Evolutionary conservation across 768 basidiomycete genomes (phyloP), one percentile per base, ranked within the genome.

Genomic region (Hortiboletus flavorubellus): DNA sequence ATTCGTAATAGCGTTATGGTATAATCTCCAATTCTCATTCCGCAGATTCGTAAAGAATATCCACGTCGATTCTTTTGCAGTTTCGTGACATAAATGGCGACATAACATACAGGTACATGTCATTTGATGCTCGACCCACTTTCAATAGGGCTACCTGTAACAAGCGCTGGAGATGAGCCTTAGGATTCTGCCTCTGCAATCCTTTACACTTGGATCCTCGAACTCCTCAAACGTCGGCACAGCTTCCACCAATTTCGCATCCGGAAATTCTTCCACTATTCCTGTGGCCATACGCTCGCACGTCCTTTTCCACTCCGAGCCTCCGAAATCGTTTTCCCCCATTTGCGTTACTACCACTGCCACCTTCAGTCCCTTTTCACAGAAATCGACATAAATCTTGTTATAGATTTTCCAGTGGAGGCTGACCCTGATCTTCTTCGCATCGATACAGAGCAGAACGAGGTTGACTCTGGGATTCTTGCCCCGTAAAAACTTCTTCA

Each of bases 381-480:
- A 57, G 31, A 68, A 67, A 33, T 63, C 44, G 2, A 35, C 47
- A 30, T 47, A 53, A 41, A 66, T 53, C 54, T 58, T 55, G 53
- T 58, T 43, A 29, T 64, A 67, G 26, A 54, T 58, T 50, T 55
- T 64, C 66, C 66, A 67, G 33, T 59, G 56, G 9, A 40, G 47
- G 4, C 12, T n/a, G 23, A 42, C 46, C 14, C 30, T 52, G 38
- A 59, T 67, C 41, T 67, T 67, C 51, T 39, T 60, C 29, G 53
- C 54, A 5, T 63, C 62, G 30, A 67, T 38, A 23, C 66, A 67
- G 9, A 68, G 37, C 35, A 67, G 40, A 41, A 68, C 61, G 46
- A 67, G 56, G 39, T 55, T 12, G 44, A 66, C 23, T 3, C 30
- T 48, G 9, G 61, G 59, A n/a, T 55, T n/a, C 8, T 37, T 51